Evolutionary conservation across 345 rosid genomes (phyloP).

Genomic region (Hibiscus mutabilis): DNA sequence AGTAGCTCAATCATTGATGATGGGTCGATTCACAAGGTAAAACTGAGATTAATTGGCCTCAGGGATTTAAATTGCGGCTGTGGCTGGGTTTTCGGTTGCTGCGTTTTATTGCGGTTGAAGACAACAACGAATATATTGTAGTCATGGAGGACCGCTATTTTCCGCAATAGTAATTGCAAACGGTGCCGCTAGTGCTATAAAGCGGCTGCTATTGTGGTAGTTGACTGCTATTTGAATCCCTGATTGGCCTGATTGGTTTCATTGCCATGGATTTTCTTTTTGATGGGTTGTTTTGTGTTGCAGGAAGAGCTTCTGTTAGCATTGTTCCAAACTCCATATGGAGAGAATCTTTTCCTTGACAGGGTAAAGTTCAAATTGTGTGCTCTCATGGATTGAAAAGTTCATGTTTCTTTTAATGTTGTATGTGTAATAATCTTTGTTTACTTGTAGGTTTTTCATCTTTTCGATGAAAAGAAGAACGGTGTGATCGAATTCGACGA

Average conservation of each 20-base stretch:
- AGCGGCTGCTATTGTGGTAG: too few relatives aligned
- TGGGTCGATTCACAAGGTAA: slow-evolving; percentile 63
- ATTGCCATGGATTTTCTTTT: background rate
- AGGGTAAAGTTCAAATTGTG: slow-evolving; percentile 53
- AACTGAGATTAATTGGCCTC: background rate
- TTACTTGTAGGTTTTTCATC: slow-evolving; percentile 53
- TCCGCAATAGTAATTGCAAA: too few relatives aligned
- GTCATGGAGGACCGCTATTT: too few relatives aligned
- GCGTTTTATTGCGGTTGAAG: too few relatives aligned
- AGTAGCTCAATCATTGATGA: slow-evolving; percentile 48
- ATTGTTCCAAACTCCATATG: slow-evolving; percentile 43
- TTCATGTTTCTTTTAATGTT: background rate
- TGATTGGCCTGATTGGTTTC: too few relatives aligned
- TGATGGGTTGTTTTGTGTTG: background rate
- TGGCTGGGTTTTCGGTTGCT: too few relatives aligned
- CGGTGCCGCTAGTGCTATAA: too few relatives aligned
- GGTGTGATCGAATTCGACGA: slow-evolving; percentile 90
- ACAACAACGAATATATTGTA: too few relatives aligned
- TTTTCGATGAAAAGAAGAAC: slow-evolving; percentile 79
- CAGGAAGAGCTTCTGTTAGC: slow-evolving; percentile 91
- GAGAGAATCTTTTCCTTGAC: slow-evolving; percentile 81
- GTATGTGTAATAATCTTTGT: background rate
- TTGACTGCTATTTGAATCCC: too few relatives aligned
- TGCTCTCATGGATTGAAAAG: background rate
- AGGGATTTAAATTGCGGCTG: too few relatives aligned